Conservation (phyloP, 352 stramenopile species). For the Phytophthora chlamydospora region DNA sequence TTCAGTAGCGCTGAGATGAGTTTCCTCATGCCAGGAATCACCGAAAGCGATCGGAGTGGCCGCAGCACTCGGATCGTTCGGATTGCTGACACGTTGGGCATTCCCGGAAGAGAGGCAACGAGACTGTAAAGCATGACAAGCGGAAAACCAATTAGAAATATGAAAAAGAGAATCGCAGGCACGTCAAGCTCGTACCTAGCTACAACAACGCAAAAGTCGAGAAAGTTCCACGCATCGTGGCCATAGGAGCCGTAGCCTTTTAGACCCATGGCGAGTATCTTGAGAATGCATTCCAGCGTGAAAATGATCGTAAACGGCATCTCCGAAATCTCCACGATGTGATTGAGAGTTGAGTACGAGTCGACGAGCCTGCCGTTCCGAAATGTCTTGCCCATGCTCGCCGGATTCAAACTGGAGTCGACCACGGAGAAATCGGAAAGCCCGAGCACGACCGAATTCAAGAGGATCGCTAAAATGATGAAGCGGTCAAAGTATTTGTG, state of each 20-base stretch:
- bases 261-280: conserved; percentile 91
- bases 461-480: conserved; percentile 86
- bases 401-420: conserved; percentile 63
- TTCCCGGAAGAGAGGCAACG: conserved; percentile 54
- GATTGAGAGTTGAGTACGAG: conserved; percentile 57
- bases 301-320: conserved; percentile 90
- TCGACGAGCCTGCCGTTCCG: conserved; percentile 43
- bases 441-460: conserved; percentile 89
- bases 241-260: conserved; percentile 73
- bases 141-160: neutral
- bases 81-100: conserved; percentile 83
- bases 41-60: conserved; percentile 87
- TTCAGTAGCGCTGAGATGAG: conserved; percentile 87
- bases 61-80: conserved; percentile 90
- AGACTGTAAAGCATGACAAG: conserved; percentile 40
- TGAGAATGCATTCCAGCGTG: conserved; percentile 87
- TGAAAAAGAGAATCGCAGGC: neutral
- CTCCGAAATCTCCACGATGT: conserved; percentile 75
- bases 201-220: conserved; percentile 93
- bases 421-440: conserved; percentile 86
- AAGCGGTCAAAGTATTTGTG: conserved; percentile 84
- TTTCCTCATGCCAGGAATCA: conserved; percentile 80
- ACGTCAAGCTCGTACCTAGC: conserved; percentile 53
- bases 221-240: conserved; percentile 89
- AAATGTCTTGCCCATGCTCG: conserved; percentile 51